These are phyloP conservation scores for Pyrenophora tritici-repentis DNA, from an alignment of 2,329 filamentous ascomycete genomes.

Conservation along the genomic window DNA sequence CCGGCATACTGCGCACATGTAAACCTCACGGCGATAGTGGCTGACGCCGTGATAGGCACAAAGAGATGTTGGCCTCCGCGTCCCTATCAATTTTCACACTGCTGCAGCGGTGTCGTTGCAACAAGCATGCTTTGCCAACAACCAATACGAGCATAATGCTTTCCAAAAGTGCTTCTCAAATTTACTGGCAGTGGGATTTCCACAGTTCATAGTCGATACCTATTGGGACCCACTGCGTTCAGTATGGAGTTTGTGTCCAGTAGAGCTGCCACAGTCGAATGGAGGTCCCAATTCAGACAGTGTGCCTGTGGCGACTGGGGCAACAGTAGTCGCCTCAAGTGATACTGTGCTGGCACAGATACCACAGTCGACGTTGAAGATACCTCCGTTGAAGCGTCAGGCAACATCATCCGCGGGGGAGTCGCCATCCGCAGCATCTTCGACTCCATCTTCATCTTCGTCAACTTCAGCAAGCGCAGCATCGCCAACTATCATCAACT, in stretches of 20 bases:
- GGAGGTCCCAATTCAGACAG: conserved; percentile 5
- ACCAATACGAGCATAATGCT: conserved; percentile 58
- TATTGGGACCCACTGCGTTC: conserved; percentile 64
- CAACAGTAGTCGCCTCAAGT: conserved; percentile 21
- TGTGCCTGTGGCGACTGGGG: conserved; percentile 16
- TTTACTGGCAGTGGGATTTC: conserved; percentile 64
- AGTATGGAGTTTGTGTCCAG: conserved; percentile 66
- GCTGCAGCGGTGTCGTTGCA: conserved; percentile 61
- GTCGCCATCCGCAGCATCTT: conserved; percentile 1
- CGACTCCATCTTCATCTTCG: conserved; percentile 2
- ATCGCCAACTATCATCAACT: conserved; percentile 21
- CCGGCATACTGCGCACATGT: background rate
- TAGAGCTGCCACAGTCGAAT: conserved; percentile 51
- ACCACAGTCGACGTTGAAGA: conserved; percentile 19
- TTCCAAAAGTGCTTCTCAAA: conserved; percentile 65
- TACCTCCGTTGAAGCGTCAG: conserved; percentile 16
- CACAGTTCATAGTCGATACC: conserved; percentile 62
- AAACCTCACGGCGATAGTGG: background rate
- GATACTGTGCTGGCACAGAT: conserved; percentile 22
- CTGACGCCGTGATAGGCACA: conserved; percentile 56
- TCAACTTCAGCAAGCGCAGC: conserved; percentile 17
- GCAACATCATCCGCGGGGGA: conserved; percentile 8
- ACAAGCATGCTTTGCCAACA: conserved; percentile 62
- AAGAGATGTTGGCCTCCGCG: conserved; percentile 62
- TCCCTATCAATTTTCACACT: conserved; percentile 68